Conservation (phyloP, 208 protist species). For the Acanthamoeba castellanii region DNA sequence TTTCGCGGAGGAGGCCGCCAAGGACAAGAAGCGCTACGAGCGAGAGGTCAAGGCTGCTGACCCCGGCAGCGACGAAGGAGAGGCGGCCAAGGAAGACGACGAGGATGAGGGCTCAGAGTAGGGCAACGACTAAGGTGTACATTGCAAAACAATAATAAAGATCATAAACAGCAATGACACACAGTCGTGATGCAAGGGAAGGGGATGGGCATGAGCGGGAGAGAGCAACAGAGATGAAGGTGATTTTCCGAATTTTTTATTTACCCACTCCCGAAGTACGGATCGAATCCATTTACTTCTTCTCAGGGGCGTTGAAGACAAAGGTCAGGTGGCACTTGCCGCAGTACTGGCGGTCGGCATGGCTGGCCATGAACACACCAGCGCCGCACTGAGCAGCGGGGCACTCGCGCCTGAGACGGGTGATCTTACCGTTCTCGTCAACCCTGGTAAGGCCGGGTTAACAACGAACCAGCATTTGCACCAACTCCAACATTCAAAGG, state of each 20-base stretch:
- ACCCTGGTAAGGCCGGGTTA: conserved; percentile 87
- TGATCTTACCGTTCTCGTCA: conserved; percentile 97
- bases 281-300: conserved; percentile 47
- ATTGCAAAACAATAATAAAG: too few relatives aligned
- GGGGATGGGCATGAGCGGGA: too few relatives aligned
- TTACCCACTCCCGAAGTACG: conserved; percentile 10
- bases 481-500: conserved; percentile 81
- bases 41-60: conserved; percentile 33
- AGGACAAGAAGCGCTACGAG: conserved; percentile 36
- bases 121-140: background rate
- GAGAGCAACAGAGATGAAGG: background rate
- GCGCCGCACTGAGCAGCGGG: conserved; percentile 95
- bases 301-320: conserved; percentile 46
- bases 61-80: background rate
- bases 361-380: conserved; percentile 99
- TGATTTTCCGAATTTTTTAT: conserved; percentile 20
- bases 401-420: conserved; percentile 97
- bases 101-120: background rate
- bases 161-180: too few relatives aligned
- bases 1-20: background rate
- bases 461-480: background rate
- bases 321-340: conserved; percentile 96
- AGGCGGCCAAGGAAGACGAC: background rate
- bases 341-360: conserved; percentile 99
- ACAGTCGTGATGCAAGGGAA: background rate